These are phyloP conservation scores for Colletotrichum sp. DNA, from an alignment of 2,329 filamentous ascomycete genomes.

Conservation along the genomic window DNA sequence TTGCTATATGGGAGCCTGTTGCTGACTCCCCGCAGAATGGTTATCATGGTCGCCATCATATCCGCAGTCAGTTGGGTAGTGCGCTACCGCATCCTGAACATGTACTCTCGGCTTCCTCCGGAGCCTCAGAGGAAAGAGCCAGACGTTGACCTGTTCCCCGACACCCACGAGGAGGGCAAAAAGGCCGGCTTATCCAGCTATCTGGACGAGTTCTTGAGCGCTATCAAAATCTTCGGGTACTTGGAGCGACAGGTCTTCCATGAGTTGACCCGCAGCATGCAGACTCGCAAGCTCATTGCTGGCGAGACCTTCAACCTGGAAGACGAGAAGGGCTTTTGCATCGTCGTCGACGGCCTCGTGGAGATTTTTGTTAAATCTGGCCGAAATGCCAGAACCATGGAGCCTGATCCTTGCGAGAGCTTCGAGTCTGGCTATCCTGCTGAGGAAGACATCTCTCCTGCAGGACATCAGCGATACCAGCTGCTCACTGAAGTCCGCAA, in stretches of 20 bases:
- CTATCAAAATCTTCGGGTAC: constrained; percentile 99
- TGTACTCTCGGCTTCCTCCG: constrained; percentile 92
- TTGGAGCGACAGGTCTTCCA: constrained; percentile 96
- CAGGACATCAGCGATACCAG: constrained; percentile 85
- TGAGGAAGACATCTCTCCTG: constrained; percentile 67
- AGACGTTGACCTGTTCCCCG: constrained; percentile 92
- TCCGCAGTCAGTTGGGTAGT: constrained; percentile 95
- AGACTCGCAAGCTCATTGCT: constrained; percentile 93
- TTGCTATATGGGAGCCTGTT: neutral
- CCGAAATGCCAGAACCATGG: constrained; percentile 49
- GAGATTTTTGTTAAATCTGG: constrained; percentile 98
- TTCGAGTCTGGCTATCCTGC: constrained; percentile 57
- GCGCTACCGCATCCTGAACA: constrained; percentile 93
- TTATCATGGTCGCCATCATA: constrained; percentile 77
- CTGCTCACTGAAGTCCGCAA: constrained; percentile 97
- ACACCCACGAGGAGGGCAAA: constrained; percentile 85
- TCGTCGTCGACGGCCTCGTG: constrained; percentile 94
- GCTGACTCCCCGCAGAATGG: constrained; percentile 56
- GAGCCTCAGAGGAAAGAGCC: constrained; percentile 97
- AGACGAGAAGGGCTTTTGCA: constrained; percentile 96
- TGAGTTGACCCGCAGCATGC: constrained; percentile 96
- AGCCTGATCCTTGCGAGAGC: constrained; percentile 36
- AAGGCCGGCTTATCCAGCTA: constrained; percentile 96
- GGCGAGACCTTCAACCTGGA: constrained; percentile 94
- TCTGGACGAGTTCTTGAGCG: constrained; percentile 95